Evolutionary conservation across 2,329 filamentous ascomycete genomes (phyloP).

Genomic region (Esteya vermicola): DNA sequence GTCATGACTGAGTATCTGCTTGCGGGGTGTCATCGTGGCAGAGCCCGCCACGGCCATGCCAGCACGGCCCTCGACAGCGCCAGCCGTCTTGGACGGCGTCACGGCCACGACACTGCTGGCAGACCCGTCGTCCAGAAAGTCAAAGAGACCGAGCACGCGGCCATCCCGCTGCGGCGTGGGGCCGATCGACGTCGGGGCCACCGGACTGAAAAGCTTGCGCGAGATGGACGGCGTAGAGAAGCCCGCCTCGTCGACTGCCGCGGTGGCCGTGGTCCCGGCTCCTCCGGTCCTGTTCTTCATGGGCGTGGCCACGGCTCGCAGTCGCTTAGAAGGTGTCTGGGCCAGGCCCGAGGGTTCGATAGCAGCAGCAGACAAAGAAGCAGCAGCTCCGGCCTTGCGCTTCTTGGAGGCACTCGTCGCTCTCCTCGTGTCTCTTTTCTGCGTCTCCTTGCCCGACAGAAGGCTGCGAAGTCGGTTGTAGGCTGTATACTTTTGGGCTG

Average conservation of each 20-base stretch:
- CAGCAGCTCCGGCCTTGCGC: conserved; percentile 21
- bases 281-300: conserved; percentile 22
- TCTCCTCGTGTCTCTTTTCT: conserved; percentile 17
- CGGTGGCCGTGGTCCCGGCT: no score
- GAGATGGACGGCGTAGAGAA: conserved; percentile 36
- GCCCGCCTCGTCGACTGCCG: neutral
- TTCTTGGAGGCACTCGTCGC: conserved; percentile 15
- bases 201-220: conserved; percentile 46
- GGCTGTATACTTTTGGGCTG: conserved; percentile 62
- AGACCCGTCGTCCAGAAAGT: conserved; percentile 42
- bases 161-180: conserved; percentile 73
- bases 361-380: no score
- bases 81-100: conserved; percentile 31
- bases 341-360: conserved; percentile 15
- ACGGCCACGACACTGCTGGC: conserved; percentile 12
- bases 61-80: conserved; percentile 17
- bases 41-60: no score
- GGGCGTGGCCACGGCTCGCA: conserved; percentile 31
- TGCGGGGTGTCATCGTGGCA: conserved; percentile 38
- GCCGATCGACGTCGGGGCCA: conserved; percentile 47
- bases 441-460: conserved; percentile 32
- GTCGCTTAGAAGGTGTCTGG: conserved; percentile 38
- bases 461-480: conserved; percentile 54
- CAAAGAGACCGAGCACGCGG: conserved; percentile 63
- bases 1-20: conserved; percentile 17